phyloP scores from a whole-genome alignment of 345 rosid genomes.

The Trapa bicornis region DNA sequence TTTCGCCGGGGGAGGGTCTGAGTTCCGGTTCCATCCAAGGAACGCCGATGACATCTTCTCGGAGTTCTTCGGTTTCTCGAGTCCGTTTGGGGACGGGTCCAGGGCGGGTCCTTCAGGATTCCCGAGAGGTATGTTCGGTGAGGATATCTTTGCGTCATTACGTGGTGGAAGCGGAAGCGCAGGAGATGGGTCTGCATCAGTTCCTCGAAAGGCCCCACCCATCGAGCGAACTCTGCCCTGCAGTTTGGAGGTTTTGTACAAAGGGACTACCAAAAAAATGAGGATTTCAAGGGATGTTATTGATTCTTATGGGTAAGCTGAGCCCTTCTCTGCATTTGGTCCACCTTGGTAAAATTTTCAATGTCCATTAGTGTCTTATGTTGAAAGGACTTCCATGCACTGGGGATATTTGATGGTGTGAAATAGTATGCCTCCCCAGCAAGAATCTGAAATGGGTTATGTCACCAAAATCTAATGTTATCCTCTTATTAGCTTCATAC shows the following conservation, averaged over 20 bases:
- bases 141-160: conserved; percentile 39
- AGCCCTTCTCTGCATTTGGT: background rate
- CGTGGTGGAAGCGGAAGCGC: conserved; percentile 22
- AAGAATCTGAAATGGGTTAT: no score
- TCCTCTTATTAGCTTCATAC: no score
- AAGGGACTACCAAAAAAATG: conserved; percentile 72
- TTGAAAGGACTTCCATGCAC: background rate
- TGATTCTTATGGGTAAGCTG: conserved; percentile 41
- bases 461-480: no score
- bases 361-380: background rate
- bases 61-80: conserved; percentile 64
- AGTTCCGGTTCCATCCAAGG: conserved; percentile 62
- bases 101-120: conserved; percentile 39
- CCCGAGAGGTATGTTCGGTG: conserved; percentile 42
- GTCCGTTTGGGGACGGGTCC: conserved; percentile 50
- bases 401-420: no score
- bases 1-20: conserved; percentile 25
- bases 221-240: conserved; percentile 49
- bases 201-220: conserved; percentile 51
- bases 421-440: no score
- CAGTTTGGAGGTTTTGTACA: conserved; percentile 75
- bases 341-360: no score
- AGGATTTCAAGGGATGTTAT: conserved; percentile 37
- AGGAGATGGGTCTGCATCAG: conserved; percentile 26
- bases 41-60: conserved; percentile 79